Base-by-base conservation (phyloP, 2,329 filamentous ascomycete genomes). In the Cryphonectria parasitica region DNA sequence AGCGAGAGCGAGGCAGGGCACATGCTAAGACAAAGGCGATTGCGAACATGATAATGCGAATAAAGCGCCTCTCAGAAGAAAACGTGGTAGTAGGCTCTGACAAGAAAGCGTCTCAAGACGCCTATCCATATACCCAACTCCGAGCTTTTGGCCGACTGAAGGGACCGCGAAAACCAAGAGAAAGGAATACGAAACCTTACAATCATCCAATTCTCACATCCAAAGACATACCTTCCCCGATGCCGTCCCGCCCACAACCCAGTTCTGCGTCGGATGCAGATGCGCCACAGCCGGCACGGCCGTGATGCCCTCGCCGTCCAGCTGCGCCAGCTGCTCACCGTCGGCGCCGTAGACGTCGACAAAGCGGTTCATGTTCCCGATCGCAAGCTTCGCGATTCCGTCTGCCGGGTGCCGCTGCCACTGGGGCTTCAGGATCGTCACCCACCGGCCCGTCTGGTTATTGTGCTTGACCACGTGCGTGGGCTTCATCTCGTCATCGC, bases 321-420 rank as follows among this genome's bases (percentile, higher is more conserved):
- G 81, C 79, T 98, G 95, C 0, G 93, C 95, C 4, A 99, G 82
- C 79, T 98, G 95, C 76, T 94, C 91, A 0, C 96, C 96, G 64
- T 92, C 88, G 0, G 90, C 87, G 0, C 91, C 92, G 79, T 92
- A 99, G 0, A 99, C 88, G 77, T 99, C 96, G 1, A 98, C 93
- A 76, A 98, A 98, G 1, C 96, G 89, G 78, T 97, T 97, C 96
- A 98, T 98, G 75, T 98, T 99, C 1, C 93, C 96, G 70, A 99
- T 95, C 34, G 90, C 92, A 76, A 99, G 94, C 72, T 95, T 94
- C 73, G 97, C 91, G 6, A 97, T 89, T 10, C 91, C 90, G 71
- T 96, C 93, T 45, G 86, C 83, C 0, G 96, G 95, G 62, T 88
- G 86, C 43, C 88, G 84, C 79, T 99, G 96, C 96, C 96, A 99